Base-by-base conservation (phyloP, 352 stramenopile species). In the Globisporangium polare region DNA sequence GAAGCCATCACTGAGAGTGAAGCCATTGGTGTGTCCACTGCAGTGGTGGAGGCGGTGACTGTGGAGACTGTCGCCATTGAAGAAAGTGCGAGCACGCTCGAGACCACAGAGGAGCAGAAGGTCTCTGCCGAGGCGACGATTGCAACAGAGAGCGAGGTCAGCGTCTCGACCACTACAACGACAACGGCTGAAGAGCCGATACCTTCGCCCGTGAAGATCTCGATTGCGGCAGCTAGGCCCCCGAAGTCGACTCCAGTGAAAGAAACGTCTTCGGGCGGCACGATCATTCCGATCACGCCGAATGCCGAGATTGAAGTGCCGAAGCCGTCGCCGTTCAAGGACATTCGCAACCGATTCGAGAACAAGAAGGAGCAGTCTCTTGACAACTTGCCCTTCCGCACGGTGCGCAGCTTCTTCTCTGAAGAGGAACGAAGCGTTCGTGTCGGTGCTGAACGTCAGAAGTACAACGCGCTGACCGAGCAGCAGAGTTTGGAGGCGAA, bases 381-480 rank as follows among this genome's bases (percentile, higher is more conserved):
- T 3, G 76, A 86, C 49, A 76, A 75, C 17, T 37, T 86, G 15
- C 72, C 66, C 0, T 83, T 83, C 66, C 77, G 77, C 17, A 86
- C 77, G 2, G 77, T 86, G n/a, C 72, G 74, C 31, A 80, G 56
- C 20, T 86, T 86, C 53, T 86, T 86, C 60, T 77, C 67, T 3
- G 58, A 57, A 31, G 66, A 68, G 29, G 72, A 86, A 62, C 79
- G 77, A 20, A 83, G 77, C 42, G 51, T 86, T 35, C 70, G 62
- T 15, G 77, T 86, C 35, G 73, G 72, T 50, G 67, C 74, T 1
- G 77, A 81, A 41, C 79, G 77, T n/a, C 35, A 78, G 13, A 86
- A 86, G 58, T 83, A 80, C 26, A 76, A 86, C 20, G 64, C 66
- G 15, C 15, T 81, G 1, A 77, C 78, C 7, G 75, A 83, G 45